A percentile compares a stretch with the other conserved stretches of the same genome.
Evolutionary conservation across 2,329 filamentous ascomycete genomes (phyloP).

Genomic region (Geoglossum cookeanum): DNA sequence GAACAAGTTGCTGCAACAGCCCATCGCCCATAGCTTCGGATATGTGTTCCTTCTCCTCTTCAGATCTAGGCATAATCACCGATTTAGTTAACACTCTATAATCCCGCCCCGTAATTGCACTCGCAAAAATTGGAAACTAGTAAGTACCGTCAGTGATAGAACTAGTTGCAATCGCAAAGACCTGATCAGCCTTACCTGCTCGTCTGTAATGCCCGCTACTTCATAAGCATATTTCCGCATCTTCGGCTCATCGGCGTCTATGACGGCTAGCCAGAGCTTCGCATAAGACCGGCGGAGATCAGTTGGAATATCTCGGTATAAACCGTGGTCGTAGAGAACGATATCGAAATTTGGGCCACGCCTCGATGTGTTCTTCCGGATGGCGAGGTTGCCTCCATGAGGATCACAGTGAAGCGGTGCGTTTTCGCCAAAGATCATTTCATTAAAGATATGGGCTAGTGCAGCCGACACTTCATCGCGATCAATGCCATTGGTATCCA

Average conservation of each 20-base stretch:
- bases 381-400: constrained; percentile 88
- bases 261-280: constrained; percentile 91
- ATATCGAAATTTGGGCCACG: constrained; percentile 72
- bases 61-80: constrained; percentile 41
- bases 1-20: constrained; percentile 71
- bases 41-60: constrained; percentile 72
- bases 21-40: constrained; percentile 70
- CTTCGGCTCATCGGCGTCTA: constrained; percentile 64
- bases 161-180: neutral
- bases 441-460: constrained; percentile 85
- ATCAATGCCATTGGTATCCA: constrained; percentile 75
- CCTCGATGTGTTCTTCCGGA: constrained; percentile 51
- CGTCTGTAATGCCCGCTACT: constrained; percentile 72
- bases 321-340: constrained; percentile 87
- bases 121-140: constrained; percentile 75
- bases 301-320: constrained; percentile 81
- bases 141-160: neutral
- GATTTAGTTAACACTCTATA: constrained; percentile 52
- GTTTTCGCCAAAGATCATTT: constrained; percentile 90
- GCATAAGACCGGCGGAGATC: constrained; percentile 70
- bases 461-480: constrained; percentile 89
- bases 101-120: constrained; percentile 87
- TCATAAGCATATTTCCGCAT: constrained; percentile 85
- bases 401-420: constrained; percentile 93
- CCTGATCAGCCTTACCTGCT: constrained; percentile 29